phyloP scores from a whole-genome alignment of 805 yeast genomes.

The Candida berthetii region DNA sequence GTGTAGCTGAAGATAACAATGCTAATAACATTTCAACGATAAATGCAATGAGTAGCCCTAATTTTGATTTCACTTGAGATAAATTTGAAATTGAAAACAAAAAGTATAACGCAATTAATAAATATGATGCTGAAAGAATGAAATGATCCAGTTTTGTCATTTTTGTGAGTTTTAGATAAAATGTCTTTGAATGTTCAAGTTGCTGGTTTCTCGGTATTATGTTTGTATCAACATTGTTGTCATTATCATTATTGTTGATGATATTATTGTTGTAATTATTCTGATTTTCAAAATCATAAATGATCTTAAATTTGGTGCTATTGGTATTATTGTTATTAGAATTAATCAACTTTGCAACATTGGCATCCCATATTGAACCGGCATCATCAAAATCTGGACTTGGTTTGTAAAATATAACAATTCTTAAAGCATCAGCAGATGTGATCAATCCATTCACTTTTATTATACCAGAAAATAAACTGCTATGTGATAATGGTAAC shows the following conservation, averaged over 20 bases:
- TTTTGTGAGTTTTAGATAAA: slow-evolving; percentile 10
- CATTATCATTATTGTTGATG: too few species aligned
- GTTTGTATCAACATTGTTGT: not conserved
- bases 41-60: slow-evolving; percentile 39
- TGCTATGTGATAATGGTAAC: slow-evolving; percentile 14
- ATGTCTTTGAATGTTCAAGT: slow-evolving; percentile 3
- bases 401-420: slow-evolving; percentile 24
- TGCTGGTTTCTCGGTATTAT: not conserved
- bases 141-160: slow-evolving; percentile 16
- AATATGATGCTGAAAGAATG: slow-evolving; percentile 18
- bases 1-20: slow-evolving; percentile 34
- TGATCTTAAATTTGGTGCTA: slow-evolving; percentile 1
- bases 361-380: slow-evolving; percentile 24
- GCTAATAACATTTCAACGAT: slow-evolving; percentile 33
- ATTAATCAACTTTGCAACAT: slow-evolving; percentile 18
- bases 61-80: slow-evolving; percentile 36
- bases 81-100: slow-evolving; percentile 33
- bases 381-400: slow-evolving; percentile 9
- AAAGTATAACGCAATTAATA: slow-evolving; percentile 24
- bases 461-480: slow-evolving; percentile 30
- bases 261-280: not conserved
- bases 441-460: slow-evolving; percentile 37
- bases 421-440: slow-evolving; percentile 32
- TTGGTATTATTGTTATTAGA: slow-evolving; percentile 2
- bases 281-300: slow-evolving; percentile 6